Evolutionary conservation across 257 asterid genomes (phyloP).

Genomic region (Solanum habrochaites): DNA sequence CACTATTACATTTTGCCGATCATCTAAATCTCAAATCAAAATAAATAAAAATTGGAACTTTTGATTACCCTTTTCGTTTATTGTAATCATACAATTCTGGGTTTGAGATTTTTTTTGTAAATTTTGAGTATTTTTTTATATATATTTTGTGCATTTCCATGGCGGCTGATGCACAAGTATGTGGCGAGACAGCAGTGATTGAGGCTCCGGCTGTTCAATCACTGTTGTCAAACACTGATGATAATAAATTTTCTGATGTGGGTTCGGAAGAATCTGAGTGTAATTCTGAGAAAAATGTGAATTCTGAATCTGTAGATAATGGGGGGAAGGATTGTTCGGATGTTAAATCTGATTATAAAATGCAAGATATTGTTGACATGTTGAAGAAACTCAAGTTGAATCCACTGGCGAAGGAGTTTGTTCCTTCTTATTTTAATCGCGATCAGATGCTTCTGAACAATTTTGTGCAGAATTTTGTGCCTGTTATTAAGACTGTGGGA

Average conservation of each 20-base stretch:
- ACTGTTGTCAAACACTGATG: background rate
- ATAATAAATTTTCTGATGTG: slow-evolving; percentile 16
- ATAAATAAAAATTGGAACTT: background rate
- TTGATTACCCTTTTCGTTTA: slow-evolving; percentile 7
- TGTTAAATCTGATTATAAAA: slow-evolving; percentile 38
- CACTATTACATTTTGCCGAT: slow-evolving; percentile 10
- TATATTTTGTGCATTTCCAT: slow-evolving; percentile 25
- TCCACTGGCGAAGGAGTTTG: slow-evolving; percentile 86
- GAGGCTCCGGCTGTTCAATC: slow-evolving; percentile 28
- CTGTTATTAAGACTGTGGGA: slow-evolving; percentile 30
- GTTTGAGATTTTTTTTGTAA: background rate
- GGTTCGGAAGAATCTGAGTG: slow-evolving; percentile 15
- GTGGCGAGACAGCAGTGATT: slow-evolving; percentile 52
- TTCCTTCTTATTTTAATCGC: slow-evolving; percentile 59
- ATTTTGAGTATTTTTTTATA: slow-evolving; percentile 13
- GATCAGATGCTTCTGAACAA: slow-evolving; percentile 38
- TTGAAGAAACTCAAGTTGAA: slow-evolving; percentile 67
- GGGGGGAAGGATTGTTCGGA: slow-evolving; percentile 28
- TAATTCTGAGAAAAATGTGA: slow-evolving; percentile 1
- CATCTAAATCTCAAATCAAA: slow-evolving; percentile 24
- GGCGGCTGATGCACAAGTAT: slow-evolving; percentile 85
- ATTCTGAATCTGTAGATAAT: slow-evolving; percentile 9
- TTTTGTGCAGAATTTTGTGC: slow-evolving; percentile 13
- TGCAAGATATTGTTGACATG: slow-evolving; percentile 62
- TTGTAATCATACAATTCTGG: background rate